Percentiles rank a stretch among this genome's conserved stretches.
phyloP scores from a whole-genome alignment of 139 green algal species.

The Coccomyxa sp. region DNA sequence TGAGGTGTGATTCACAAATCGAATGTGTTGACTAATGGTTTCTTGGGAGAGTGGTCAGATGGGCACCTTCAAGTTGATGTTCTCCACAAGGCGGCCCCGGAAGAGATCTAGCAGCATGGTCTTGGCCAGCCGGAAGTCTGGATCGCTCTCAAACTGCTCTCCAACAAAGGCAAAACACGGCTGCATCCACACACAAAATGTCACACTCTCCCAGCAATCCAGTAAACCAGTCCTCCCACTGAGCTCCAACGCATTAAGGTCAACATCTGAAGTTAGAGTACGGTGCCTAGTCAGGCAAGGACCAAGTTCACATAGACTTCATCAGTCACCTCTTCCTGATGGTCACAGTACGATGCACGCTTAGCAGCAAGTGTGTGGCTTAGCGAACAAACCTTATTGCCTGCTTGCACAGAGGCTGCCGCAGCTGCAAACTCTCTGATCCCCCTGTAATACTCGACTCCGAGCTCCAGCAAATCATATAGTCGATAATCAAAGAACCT shows the following conservation, averaged over 20 bases:
- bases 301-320: neutral
- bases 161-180: constrained; percentile 83
- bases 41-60: no score
- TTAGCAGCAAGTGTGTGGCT: neutral
- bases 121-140: constrained; percentile 57
- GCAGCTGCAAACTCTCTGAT: constrained; percentile 47
- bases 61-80: constrained; percentile 68
- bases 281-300: neutral
- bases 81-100: constrained; percentile 60
- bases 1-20: no score
- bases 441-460: constrained; percentile 46
- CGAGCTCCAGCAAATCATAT: constrained; percentile 84
- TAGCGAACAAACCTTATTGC: constrained; percentile 43
- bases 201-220: neutral
- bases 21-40: no score
- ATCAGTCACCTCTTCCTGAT: neutral
- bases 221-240: no score
- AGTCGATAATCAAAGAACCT: constrained; percentile 59
- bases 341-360: neutral
- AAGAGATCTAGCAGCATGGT: constrained; percentile 87
- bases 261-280: neutral
- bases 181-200: constrained; percentile 33
- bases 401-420: constrained; percentile 28
- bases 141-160: constrained; percentile 75
- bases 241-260: neutral